Base-by-base conservation (phyloP, 2,329 filamentous ascomycete species). In the Exophiala aquamarina region DNA sequence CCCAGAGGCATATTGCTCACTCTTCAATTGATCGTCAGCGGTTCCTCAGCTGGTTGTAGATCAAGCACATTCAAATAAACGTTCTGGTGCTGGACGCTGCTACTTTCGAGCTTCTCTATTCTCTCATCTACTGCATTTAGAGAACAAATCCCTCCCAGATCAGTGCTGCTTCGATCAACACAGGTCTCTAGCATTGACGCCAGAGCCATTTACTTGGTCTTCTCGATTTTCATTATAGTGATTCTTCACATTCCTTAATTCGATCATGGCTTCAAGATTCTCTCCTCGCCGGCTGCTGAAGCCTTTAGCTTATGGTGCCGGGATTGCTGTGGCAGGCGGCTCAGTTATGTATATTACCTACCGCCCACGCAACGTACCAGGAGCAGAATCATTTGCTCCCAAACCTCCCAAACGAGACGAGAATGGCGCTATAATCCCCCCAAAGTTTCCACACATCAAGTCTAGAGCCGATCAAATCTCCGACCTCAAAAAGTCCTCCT, bases 321-420 rank as follows among this genome's bases (percentile, higher is more conserved):
- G 72, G 42, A 77, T 76, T 19, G 73, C 74, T 49, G 70, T 71
- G 32, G 71, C 74, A 44, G 78, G 75, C 43, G 75, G 76, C 46
- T 71, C 49, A 7, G 46, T 74, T 35, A 72, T 84, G 49, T 84
- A 84, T 66, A 69, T 79, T 50, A 71, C 77, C 58, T 81, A 82
- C 61, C 75, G 81, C 40, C 81, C 81, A 20, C 77, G 79, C 59
- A 78, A 83, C 60, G 81, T 84, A 32, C 81, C 81, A 17, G 81
- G 81, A 23, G 52, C 52, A 44, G 52, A 55, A 29, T 47, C 52
- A 6, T 34, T 55, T 79, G 81, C 52, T 71, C 75, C 47, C 78
- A 84, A 62, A 76, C 76, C 37, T 77, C 81, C 52, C 4, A 49
- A 32, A 48, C 26, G 52, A 55, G 76, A 75, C 57, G 76, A 79